Evolutionary conservation across 139 green algal species (phyloP), one percentile per base, ranked within the genome.

Genomic region (Edaphochlamys debaryana): DNA sequence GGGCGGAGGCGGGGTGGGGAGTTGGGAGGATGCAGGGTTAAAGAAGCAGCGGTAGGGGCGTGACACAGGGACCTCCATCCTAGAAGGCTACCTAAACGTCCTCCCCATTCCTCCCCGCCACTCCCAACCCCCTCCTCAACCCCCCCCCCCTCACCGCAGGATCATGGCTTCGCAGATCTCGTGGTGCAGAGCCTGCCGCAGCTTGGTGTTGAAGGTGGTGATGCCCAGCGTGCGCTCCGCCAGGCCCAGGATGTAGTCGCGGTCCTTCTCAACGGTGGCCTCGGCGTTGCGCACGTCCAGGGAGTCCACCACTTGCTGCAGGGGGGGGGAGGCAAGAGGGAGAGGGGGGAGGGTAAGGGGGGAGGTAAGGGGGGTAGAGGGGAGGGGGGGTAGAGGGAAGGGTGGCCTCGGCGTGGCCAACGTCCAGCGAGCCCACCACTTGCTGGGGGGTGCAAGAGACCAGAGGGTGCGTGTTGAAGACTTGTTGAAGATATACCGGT

Each of bases 271-370:
- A 15, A 88, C 84, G 30, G 84, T 85, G 23, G 84, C 76, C 58
- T 88, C 82, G 34, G 76, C 76, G 36, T 80, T 85, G n/a, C 63
- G 69, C 19, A 88, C 82, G 56, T 88, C 84, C 77, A 88, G 69
- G 34, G 79, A 60, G 50, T 83, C 76, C 11, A 88, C 76, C 60
- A 88, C 84, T 82, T 84, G 73, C 80, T 86, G 38, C 20, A 41
- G 6, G 1, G 37, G 37, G 2, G 32, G 1, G 8, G 45, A 32
- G 48, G 48, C 3, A 8, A 7, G n/a, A n/a, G 3, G 48, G 69
- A 40, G 40, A 36, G 5, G 17, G 42, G 69, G 2, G 17, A 30
- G 4, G 42, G 69, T 63, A 27, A 38, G 30, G 32, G 42, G 17
- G 15, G 29, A 60, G 30, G 69, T 13, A 58, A 9, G 69, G 45